phyloP scores from a whole-genome alignment of 2,329 filamentous ascomycete genomes.

The Pyrenochaeta sp. region DNA sequence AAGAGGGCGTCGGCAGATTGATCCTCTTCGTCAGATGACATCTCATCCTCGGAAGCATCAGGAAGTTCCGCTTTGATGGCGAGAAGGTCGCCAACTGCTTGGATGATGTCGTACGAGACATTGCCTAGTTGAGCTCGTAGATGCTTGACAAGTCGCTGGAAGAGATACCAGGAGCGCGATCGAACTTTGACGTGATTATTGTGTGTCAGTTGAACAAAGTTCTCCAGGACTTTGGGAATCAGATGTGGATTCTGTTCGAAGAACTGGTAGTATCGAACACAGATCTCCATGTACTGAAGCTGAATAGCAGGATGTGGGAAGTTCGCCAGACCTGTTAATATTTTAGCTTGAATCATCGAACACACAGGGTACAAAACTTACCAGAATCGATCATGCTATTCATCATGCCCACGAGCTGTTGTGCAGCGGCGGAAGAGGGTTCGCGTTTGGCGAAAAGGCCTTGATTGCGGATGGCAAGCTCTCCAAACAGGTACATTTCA shows the following conservation, averaged over 20 bases:
- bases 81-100: constrained; percentile 86
- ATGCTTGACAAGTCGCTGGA: constrained; percentile 90
- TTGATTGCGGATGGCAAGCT: constrained; percentile 87
- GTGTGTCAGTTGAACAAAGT: constrained; percentile 89
- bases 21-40: constrained; percentile 92
- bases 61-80: constrained; percentile 90
- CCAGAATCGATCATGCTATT: constrained; percentile 91
- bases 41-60: constrained; percentile 80
- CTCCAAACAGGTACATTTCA: constrained; percentile 95
- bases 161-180: constrained; percentile 94
- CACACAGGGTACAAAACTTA: constrained; percentile 53
- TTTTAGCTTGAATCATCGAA: constrained; percentile 14
- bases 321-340: constrained; percentile 72
- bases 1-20: constrained; percentile 91
- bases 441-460: constrained; percentile 86
- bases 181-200: constrained; percentile 87
- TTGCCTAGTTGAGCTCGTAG: constrained; percentile 84
- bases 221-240: constrained; percentile 87
- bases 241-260: constrained; percentile 85
- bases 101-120: constrained; percentile 88
- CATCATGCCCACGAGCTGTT: constrained; percentile 91
- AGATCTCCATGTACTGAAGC: constrained; percentile 98
- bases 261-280: constrained; percentile 89
- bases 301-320: constrained; percentile 92
- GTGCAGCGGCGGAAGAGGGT: constrained; percentile 78